Evolutionary conservation across 352 stramenopile genomes (phyloP).

Genomic region (Phytopythium oedochilum): DNA sequence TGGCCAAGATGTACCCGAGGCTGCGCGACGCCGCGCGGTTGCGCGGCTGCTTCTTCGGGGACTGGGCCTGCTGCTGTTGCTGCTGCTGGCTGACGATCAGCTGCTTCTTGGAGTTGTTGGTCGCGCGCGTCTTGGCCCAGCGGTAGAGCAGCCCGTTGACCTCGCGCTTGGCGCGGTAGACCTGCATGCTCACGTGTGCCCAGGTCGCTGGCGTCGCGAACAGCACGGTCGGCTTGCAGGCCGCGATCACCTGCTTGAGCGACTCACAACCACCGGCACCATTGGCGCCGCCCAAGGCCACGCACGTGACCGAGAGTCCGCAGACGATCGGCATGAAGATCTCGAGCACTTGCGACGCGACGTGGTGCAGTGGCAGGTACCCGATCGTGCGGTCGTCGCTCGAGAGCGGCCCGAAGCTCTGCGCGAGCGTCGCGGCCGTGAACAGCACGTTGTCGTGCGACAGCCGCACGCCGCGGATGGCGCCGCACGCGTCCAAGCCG

Average conservation of each 20-base stretch:
- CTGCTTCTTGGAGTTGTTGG: slow-evolving; percentile 77
- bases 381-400: slow-evolving; percentile 49
- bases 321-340: slow-evolving; percentile 65
- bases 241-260: slow-evolving; percentile 48
- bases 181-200: slow-evolving; percentile 57
- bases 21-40: slow-evolving; percentile 40
- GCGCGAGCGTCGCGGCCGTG: slow-evolving; percentile 56
- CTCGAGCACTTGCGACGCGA: slow-evolving; percentile 68
- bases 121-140: slow-evolving; percentile 77
- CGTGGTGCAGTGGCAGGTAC: slow-evolving; percentile 68
- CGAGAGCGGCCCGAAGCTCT: slow-evolving; percentile 47
- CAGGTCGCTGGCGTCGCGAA: slow-evolving; percentile 76
- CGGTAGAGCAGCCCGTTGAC: slow-evolving; percentile 63
- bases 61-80: background rate
- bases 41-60: background rate
- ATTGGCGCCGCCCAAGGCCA: slow-evolving; percentile 8
- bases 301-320: slow-evolving; percentile 58
- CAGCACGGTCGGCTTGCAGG: slow-evolving; percentile 63
- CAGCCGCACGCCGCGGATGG: slow-evolving; percentile 43
- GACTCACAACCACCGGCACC: slow-evolving; percentile 35
- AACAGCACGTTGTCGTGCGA: slow-evolving; percentile 87
- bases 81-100: slow-evolving; percentile 28
- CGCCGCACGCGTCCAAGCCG: slow-evolving; percentile 47
- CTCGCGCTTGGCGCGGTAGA: slow-evolving; percentile 71
- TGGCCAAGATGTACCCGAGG: slow-evolving; percentile 75